Percentiles rank a stretch among this genome's conserved stretches.
phyloP scores from a whole-genome alignment of 2,329 filamentous ascomycete genomes.

The Penicillium sp. region DNA sequence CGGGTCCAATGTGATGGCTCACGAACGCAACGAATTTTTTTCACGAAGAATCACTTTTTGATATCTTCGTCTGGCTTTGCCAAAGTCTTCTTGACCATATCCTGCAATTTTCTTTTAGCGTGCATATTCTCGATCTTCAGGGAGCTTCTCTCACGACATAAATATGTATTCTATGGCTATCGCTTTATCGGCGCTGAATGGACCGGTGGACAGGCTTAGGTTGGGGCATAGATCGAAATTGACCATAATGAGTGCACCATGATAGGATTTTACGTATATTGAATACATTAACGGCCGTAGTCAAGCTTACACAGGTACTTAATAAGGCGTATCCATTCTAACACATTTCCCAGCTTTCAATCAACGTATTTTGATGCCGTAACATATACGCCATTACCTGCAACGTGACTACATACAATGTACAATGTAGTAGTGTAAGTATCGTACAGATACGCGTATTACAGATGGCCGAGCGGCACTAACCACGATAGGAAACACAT shows the following conservation, averaged over 20 bases:
- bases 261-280: too few species aligned
- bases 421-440: too few species aligned
- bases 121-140: slow-evolving; percentile 34
- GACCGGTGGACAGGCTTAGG: slow-evolving; percentile 12
- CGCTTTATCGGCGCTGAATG: slow-evolving; percentile 19
- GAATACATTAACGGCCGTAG: too few species aligned
- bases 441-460: too few species aligned
- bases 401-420: too few species aligned
- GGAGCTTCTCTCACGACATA: slow-evolving; percentile 16
- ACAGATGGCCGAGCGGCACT: too few species aligned
- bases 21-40: slow-evolving; percentile 40
- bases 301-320: too few species aligned
- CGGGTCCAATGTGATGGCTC: slow-evolving; percentile 36
- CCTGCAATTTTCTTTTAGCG: slow-evolving; percentile 38
- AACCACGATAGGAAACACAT: neutral
- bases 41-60: slow-evolving; percentile 19
- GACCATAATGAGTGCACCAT: slow-evolving; percentile 11
- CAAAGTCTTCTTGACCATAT: slow-evolving; percentile 32
- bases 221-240: slow-evolving; percentile 12
- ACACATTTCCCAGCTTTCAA: too few species aligned
- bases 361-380: too few species aligned
- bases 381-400: too few species aligned
- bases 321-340: too few species aligned
- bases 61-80: slow-evolving; percentile 13
- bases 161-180: slow-evolving; percentile 25